Evolutionary conservation across 768 basidiomycete species (phyloP).

Genomic region (Macrocybe gigantea): DNA sequence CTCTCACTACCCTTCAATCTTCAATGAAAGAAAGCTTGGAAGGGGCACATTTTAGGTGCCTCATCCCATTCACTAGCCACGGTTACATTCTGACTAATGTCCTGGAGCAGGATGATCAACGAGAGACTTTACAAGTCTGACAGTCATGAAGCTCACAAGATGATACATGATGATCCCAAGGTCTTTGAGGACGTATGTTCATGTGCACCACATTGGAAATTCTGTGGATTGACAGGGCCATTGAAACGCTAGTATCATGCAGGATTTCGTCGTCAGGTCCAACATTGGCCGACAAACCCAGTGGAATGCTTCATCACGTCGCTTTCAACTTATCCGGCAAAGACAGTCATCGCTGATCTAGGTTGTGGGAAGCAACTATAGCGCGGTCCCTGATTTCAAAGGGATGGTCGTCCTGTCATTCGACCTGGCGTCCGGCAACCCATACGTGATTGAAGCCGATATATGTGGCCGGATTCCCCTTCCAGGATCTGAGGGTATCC

Average conservation of each 20-base stretch:
- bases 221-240: neutral
- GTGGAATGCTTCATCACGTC: slow-evolving; percentile 71
- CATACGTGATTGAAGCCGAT: slow-evolving; percentile 86
- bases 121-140: slow-evolving; percentile 87
- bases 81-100: neutral
- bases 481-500: slow-evolving; percentile 65
- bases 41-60: slow-evolving; percentile 82
- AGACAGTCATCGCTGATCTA: slow-evolving; percentile 82
- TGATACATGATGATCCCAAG: slow-evolving; percentile 81
- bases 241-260: slow-evolving; percentile 69
- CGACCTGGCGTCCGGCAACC: slow-evolving; percentile 70
- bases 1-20: slow-evolving; percentile 68
- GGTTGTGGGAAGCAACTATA: slow-evolving; percentile 94
- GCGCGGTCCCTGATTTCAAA: slow-evolving; percentile 65
- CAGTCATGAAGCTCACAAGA: slow-evolving; percentile 63
- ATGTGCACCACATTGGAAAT: slow-evolving; percentile 1
- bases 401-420: slow-evolving; percentile 71
- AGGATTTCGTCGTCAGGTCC: slow-evolving; percentile 88
- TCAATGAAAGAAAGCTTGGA: slow-evolving; percentile 75
- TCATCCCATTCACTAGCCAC: neutral
- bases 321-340: slow-evolving; percentile 58
- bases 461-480: slow-evolving; percentile 76
- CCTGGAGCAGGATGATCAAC: slow-evolving; percentile 69
- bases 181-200: slow-evolving; percentile 72
- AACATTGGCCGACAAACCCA: slow-evolving; percentile 92